Percentiles rank a stretch among this genome's conserved stretches.
Evolutionary conservation across 768 basidiomycete genomes (phyloP).

Genomic region (Lactifluus pinguis): DNA sequence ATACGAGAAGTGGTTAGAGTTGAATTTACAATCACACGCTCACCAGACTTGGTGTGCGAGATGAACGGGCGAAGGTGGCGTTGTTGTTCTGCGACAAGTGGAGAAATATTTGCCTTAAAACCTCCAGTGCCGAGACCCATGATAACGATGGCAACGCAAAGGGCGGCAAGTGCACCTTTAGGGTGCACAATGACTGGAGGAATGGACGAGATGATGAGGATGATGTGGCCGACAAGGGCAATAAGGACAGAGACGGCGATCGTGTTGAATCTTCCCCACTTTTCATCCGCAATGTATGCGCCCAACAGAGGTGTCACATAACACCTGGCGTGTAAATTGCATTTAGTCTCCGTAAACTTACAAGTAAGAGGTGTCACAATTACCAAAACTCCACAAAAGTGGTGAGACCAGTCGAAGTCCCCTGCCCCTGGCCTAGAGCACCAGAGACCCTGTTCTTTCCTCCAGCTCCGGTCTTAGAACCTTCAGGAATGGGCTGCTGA

Average conservation of each 20-base stretch:
- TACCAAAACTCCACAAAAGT: conserved; percentile 25
- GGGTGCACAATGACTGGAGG: conserved; percentile 23
- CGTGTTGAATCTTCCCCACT: conserved; percentile 35
- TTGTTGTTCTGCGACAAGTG: conserved; percentile 35
- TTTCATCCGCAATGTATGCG: conserved; percentile 33
- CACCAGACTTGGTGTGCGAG: conserved; percentile 22
- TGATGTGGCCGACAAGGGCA: conserved; percentile 26
- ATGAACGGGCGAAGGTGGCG: conserved; percentile 20
- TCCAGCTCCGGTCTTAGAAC: conserved; percentile 21
- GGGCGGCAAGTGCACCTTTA: conserved; percentile 20
- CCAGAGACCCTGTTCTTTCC: conserved; percentile 19
- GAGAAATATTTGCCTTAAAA: conserved; percentile 33
- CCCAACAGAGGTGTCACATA: conserved; percentile 31
- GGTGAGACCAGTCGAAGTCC: conserved; percentile 21
- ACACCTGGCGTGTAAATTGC: conserved; percentile 4
- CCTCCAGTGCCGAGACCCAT: conserved; percentile 29
- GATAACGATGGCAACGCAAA: conserved; percentile 28
- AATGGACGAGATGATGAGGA: conserved; percentile 28
- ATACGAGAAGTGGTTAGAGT: conserved; percentile 29
- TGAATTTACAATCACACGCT: conserved; percentile 33
- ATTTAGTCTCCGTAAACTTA: neutral
- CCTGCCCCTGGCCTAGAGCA: conserved; percentile 22
- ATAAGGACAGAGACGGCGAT: conserved; percentile 29
- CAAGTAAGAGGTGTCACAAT: conserved; percentile 3
- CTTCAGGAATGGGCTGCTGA: conserved; percentile 22